These are phyloP conservation scores for Starmerella vitae DNA, from an alignment of 805 yeast species.

Conservation along the genomic window DNA sequence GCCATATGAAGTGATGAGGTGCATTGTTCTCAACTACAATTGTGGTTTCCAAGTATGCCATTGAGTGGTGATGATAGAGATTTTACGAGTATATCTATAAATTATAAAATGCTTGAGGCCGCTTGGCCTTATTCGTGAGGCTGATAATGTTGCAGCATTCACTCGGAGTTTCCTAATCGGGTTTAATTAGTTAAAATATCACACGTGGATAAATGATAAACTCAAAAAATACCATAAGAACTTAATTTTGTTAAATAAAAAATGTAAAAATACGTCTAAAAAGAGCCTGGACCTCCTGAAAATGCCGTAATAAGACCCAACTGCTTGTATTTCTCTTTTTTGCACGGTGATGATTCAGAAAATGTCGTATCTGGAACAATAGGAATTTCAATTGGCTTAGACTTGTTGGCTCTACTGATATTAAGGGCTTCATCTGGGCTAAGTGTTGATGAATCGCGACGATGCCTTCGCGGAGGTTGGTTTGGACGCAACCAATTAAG, in stretches of 20 bases:
- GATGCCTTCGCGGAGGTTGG: conserved; percentile 6
- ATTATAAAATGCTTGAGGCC: no score
- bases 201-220: no score
- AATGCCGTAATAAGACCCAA: conserved; percentile 30
- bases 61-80: no score
- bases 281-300: conserved; percentile 27
- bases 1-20: neutral
- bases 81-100: no score
- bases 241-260: no score
- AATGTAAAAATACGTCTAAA: no score
- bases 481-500: neutral
- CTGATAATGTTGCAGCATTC: no score
- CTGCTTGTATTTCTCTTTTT: conserved; percentile 21
- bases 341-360: neutral
- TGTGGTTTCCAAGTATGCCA: conserved; percentile 6
- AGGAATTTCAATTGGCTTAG: conserved; percentile 11
- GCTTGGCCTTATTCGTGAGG: no score
- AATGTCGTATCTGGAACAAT: neutral
- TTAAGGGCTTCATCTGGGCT: conserved; percentile 29
- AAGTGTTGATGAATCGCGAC: conserved; percentile 22
- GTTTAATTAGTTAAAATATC: no score
- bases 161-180: no score
- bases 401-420: conserved; percentile 25
- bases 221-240: no score
- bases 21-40: conserved; percentile 2